These are phyloP conservation scores for Incumbomyces lentus DNA, from an alignment of 2,329 filamentous ascomycete species.

Conservation along the genomic window DNA sequence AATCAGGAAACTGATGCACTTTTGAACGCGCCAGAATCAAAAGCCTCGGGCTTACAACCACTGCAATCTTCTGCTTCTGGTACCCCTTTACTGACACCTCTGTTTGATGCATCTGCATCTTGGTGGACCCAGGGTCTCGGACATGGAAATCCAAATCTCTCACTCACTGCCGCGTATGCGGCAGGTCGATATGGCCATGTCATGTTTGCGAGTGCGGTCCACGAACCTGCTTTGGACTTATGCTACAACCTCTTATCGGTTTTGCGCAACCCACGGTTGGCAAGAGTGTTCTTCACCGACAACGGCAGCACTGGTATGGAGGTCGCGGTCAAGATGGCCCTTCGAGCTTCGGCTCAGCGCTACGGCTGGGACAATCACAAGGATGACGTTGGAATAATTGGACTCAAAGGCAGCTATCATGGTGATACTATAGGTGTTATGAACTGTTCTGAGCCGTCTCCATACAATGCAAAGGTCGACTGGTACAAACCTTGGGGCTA, in stretches of 20 bases:
- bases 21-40: conserved; percentile 5
- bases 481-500: conserved; percentile 72
- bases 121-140: conserved; percentile 90
- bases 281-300: conserved; percentile 70
- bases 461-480: conserved; percentile 72
- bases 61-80: conserved; percentile 12
- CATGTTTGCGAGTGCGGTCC: conserved; percentile 75
- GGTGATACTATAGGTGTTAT: conserved; percentile 83
- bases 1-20: conserved; percentile 20
- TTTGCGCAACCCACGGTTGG: conserved; percentile 54
- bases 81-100: conserved; percentile 45
- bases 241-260: conserved; percentile 53
- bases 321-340: conserved; percentile 75
- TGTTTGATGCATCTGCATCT: conserved; percentile 74
- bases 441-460: conserved; percentile 69
- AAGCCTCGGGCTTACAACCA: conserved; percentile 10
- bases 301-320: conserved; percentile 77
- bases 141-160: conserved; percentile 61
- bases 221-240: conserved; percentile 63
- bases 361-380: conserved; percentile 51
- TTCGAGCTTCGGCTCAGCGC: conserved; percentile 56
- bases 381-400: conserved; percentile 54
- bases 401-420: conserved; percentile 71
- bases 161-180: conserved; percentile 67
- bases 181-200: conserved; percentile 78